Conservation (phyloP, 306 rosid species). For the Alnus glutinosa region DNA sequence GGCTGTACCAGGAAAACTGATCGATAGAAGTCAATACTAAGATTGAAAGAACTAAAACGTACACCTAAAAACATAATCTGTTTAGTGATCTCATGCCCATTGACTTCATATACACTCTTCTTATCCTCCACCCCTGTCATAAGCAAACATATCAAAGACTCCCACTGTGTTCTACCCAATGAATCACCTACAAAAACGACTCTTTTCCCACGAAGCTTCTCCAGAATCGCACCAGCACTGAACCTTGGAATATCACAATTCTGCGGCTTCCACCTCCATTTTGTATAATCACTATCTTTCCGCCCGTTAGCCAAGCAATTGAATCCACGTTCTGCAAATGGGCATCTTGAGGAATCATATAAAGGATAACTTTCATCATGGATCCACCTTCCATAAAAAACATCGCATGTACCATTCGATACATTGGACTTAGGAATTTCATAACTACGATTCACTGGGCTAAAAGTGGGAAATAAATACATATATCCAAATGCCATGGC, state of each 20-base stretch:
- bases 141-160: slow-evolving; percentile 79
- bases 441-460: slow-evolving; percentile 31
- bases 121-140: slow-evolving; percentile 80
- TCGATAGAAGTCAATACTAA: slow-evolving; percentile 76
- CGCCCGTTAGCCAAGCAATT: slow-evolving; percentile 81
- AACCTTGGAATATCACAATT: slow-evolving; percentile 76
- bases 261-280: slow-evolving; percentile 89
- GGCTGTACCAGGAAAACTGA: slow-evolving; percentile 76
- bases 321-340: slow-evolving; percentile 76
- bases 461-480: slow-evolving; percentile 47
- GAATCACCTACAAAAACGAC: slow-evolving; percentile 91
- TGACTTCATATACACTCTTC: slow-evolving; percentile 74
- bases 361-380: slow-evolving; percentile 72
- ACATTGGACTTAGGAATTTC: slow-evolving; percentile 33
- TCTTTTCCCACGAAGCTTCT: slow-evolving; percentile 71
- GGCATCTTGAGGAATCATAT: slow-evolving; percentile 73
- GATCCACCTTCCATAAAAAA: slow-evolving; percentile 82
- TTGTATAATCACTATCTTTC: slow-evolving; percentile 57
- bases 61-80: slow-evolving; percentile 70
- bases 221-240: slow-evolving; percentile 47
- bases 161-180: slow-evolving; percentile 94
- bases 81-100: slow-evolving; percentile 67
- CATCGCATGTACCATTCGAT: slow-evolving; percentile 49
- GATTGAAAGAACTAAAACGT: slow-evolving; percentile 50
- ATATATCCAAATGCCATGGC: slow-evolving; percentile 49